Evolutionary conservation across 2,329 filamentous ascomycete species (phyloP).

Genomic region (Cercospora sp.): DNA sequence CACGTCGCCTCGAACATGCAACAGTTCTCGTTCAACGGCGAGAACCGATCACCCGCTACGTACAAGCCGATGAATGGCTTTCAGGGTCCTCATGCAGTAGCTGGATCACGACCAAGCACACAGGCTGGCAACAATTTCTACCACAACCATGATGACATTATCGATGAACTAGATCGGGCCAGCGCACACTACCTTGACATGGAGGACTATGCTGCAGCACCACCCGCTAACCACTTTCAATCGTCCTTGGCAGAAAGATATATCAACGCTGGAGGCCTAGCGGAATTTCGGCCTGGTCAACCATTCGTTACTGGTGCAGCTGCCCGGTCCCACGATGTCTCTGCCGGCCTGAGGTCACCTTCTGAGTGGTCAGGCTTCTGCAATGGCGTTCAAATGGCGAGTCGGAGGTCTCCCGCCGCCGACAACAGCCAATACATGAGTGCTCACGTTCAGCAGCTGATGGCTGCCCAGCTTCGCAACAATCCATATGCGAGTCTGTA

Average conservation of each 20-base stretch:
- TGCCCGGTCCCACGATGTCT: constrained; percentile 42
- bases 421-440: constrained; percentile 44
- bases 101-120: background rate
- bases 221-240: constrained; percentile 23
- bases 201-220: constrained; percentile 37
- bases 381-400: constrained; percentile 15
- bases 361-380: constrained; percentile 44
- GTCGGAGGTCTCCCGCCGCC: constrained; percentile 27
- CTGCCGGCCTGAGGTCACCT: constrained; percentile 50
- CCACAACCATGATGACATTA: constrained; percentile 19
- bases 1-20: constrained; percentile 41
- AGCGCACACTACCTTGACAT: constrained; percentile 38
- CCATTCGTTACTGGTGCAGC: constrained; percentile 43
- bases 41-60: constrained; percentile 22
- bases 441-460: constrained; percentile 40
- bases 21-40: constrained; percentile 27
- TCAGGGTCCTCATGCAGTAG: background rate
- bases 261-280: constrained; percentile 19
- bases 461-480: constrained; percentile 42
- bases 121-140: background rate
- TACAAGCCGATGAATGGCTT: constrained; percentile 22
- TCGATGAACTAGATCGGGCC: constrained; percentile 25
- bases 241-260: constrained; percentile 24
- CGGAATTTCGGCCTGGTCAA: constrained; percentile 27
- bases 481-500: constrained; percentile 36